A percentile compares a stretch with the other conserved stretches of the same genome.
Conservation (phyloP, 2,329 filamentous ascomycete species). For the Grosmannia clavigera region DNA sequence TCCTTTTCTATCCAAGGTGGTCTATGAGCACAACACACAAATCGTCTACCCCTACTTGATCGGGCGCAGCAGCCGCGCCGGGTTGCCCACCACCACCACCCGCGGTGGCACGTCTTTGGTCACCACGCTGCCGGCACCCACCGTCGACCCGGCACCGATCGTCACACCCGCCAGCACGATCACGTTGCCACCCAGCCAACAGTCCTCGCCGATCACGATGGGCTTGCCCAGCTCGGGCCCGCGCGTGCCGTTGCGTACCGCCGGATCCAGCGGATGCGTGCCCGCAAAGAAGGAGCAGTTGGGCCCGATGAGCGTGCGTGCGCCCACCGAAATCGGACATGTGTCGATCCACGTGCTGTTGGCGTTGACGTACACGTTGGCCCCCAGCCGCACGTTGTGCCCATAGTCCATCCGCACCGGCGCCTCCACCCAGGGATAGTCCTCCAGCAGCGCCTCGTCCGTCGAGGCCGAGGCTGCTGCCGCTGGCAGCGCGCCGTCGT, state of each 20-base stretch:
- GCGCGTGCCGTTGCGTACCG: constrained; percentile 56
- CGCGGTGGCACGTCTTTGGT: constrained; percentile 61
- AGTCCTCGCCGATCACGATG: constrained; percentile 68
- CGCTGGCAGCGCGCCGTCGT: constrained; percentile 52
- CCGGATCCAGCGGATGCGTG: constrained; percentile 65
- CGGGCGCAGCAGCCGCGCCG: constrained; percentile 43
- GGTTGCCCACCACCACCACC: constrained; percentile 53
- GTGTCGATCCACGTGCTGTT: constrained; percentile 70
- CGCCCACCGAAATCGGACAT: constrained; percentile 59
- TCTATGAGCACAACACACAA: constrained; percentile 33
- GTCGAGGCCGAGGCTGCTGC: constrained; percentile 41
- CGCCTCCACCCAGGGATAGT: constrained; percentile 56
- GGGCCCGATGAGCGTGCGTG: constrained; percentile 66
- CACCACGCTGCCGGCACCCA: constrained; percentile 75
- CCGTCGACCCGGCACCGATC: constrained; percentile 59
- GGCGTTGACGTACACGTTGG: constrained; percentile 62
- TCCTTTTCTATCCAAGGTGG: constrained; percentile 91
- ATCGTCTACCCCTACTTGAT: constrained; percentile 14
- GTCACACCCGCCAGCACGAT: constrained; percentile 64
- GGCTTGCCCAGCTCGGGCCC: constrained; percentile 66
- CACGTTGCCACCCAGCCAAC: constrained; percentile 65
- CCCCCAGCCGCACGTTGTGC: constrained; percentile 56
- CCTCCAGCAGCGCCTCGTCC: constrained; percentile 51
- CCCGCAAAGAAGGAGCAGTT: constrained; percentile 66
- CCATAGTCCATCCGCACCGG: constrained; percentile 70